These are phyloP conservation scores for Telfairia occidentalis DNA, from an alignment of 331 rosid species.

Conservation along the genomic window DNA sequence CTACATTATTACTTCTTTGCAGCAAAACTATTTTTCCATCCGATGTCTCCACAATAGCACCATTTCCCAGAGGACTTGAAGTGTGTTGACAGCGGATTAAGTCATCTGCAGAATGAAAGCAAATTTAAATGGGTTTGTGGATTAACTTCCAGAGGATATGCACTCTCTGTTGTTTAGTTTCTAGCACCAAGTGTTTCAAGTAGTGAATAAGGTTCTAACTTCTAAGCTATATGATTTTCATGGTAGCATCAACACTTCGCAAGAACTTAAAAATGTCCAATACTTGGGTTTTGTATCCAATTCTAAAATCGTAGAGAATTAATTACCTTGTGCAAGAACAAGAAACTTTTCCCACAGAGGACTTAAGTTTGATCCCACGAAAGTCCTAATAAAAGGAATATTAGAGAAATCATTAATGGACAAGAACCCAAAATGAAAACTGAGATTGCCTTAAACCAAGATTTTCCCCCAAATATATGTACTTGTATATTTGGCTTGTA, in stretches of 20 bases:
- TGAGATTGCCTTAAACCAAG: too few relatives aligned
- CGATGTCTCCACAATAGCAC: constrained; percentile 78
- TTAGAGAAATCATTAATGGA: constrained; percentile 14
- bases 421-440: too few relatives aligned
- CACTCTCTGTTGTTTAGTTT: not conserved
- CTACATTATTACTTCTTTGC: constrained; percentile 75
- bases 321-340: constrained; percentile 58
- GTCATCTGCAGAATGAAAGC: constrained; percentile 43
- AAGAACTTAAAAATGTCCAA: not conserved
- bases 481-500: too few relatives aligned
- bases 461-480: too few relatives aligned
- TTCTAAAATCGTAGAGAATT: constrained; percentile 12
- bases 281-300: not conserved
- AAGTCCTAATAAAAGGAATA: constrained; percentile 57
- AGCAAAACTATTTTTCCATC: constrained; percentile 65
- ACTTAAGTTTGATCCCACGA: constrained; percentile 81
- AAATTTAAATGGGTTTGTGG: not conserved
- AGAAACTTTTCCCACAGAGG: constrained; percentile 70
- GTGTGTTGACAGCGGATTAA: constrained; percentile 57
- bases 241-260: not conserved
- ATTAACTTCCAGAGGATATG: not conserved
- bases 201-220: not conserved
- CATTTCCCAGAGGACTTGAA: constrained; percentile 85
- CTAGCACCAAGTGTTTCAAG: not conserved
- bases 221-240: not conserved